Conservation (phyloP, 257 asterid genomes). For the Solanum chilense region DNA sequence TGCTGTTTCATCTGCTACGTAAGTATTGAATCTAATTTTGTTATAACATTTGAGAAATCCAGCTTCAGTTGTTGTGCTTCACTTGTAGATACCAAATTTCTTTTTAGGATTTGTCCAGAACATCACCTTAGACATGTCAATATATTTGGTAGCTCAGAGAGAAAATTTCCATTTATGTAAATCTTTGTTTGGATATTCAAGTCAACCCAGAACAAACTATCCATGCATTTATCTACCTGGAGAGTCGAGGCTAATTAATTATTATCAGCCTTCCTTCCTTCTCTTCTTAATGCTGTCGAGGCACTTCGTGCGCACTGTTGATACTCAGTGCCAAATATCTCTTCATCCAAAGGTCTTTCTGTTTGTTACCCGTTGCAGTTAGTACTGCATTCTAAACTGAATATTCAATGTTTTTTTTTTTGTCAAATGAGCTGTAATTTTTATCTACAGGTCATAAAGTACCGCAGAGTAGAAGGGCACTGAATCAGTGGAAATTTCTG, state of each 20-base stretch:
- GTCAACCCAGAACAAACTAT: neutral
- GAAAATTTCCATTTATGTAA: neutral
- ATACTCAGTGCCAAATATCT: neutral
- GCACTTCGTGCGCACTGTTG: neutral
- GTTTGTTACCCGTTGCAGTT: neutral
- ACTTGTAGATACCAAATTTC: neutral
- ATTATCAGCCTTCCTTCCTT: neutral
- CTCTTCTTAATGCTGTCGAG: too few species aligned
- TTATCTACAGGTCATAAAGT: neutral
- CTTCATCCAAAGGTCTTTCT: neutral
- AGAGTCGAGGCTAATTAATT: neutral
- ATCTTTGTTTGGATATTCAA: neutral
- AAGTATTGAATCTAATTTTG: slow-evolving; percentile 9
- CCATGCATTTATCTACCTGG: neutral
- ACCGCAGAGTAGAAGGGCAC: neutral
- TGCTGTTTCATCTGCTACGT: slow-evolving; percentile 13
- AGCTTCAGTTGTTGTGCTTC: neutral
- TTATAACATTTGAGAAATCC: neutral
- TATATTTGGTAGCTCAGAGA: neutral
- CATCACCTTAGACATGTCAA: neutral
- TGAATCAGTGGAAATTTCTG: neutral
- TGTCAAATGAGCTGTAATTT: neutral
- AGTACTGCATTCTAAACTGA: neutral
- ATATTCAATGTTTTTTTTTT: neutral
- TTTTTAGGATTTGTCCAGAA: neutral